Percentiles rank a stretch among this genome's conserved stretches.
phyloP scores from a whole-genome alignment of 2,329 filamentous ascomycete species.

The Hypoxylon sp. region DNA sequence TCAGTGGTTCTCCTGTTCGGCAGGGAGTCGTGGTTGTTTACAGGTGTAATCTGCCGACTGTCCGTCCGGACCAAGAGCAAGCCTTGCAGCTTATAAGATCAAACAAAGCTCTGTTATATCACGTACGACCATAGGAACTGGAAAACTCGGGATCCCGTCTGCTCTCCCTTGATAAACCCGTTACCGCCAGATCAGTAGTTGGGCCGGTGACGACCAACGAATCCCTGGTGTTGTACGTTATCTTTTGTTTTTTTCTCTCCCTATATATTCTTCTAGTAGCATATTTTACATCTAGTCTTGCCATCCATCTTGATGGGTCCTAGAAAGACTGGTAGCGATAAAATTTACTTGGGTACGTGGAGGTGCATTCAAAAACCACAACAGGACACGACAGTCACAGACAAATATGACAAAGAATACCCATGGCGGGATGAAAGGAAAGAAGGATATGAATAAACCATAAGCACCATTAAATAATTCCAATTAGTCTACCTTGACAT shows the following conservation, averaged over 20 bases:
- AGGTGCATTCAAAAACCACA: neutral
- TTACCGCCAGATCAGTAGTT: conserved; percentile 13
- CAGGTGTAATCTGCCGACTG: too few species aligned
- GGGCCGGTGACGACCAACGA: conserved; percentile 16
- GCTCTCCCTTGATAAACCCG: conserved; percentile 15
- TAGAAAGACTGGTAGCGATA: too few species aligned
- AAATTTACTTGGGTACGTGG: neutral
- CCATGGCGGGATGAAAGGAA: neutral
- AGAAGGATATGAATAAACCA: neutral
- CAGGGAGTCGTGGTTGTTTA: too few species aligned
- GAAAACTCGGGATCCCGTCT: conserved; percentile 17
- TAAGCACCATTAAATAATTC: neutral
- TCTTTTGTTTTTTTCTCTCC: neutral
- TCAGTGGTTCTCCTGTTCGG: too few species aligned
- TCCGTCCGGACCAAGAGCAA: neutral
- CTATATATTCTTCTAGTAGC: too few species aligned
- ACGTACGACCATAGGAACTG: conserved; percentile 18
- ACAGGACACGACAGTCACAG: neutral
- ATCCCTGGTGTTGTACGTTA: conserved; percentile 17
- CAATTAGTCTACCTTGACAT: neutral
- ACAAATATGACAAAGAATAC: neutral
- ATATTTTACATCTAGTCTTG: too few species aligned
- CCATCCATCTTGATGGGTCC: too few species aligned
- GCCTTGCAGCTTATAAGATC: neutral
- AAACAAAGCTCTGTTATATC: neutral